A percentile compares a stretch with the other conserved stretches of the same genome.
Conservation (phyloP, 495 filamentous ascomycete genomes). For the Penicillium angulare region DNA sequence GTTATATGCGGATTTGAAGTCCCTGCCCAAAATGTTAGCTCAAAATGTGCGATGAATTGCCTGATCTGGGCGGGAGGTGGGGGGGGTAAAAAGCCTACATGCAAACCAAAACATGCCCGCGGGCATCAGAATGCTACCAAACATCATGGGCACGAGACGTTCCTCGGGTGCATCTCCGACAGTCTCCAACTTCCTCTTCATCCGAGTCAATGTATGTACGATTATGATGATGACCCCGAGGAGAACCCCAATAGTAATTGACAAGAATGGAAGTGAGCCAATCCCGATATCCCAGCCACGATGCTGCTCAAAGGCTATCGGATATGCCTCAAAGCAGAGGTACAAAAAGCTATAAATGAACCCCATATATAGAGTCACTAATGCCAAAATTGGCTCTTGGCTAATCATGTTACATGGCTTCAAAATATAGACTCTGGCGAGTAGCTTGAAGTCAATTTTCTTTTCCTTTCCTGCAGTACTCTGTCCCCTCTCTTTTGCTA, state of each 20-base stretch:
- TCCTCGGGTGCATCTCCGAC: neutral
- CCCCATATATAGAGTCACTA: slow-evolving; percentile 36
- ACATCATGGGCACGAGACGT: neutral
- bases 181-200: neutral
- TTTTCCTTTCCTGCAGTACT: no score
- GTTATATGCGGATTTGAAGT: no score
- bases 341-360: slow-evolving; percentile 39
- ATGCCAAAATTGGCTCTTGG: slow-evolving; percentile 37
- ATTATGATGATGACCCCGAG: neutral
- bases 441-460: no score
- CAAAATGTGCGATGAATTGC: no score
- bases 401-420: slow-evolving; percentile 32
- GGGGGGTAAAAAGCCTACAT: no score
- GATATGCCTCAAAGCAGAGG: slow-evolving; percentile 53
- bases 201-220: neutral
- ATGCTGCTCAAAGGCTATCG: slow-evolving; percentile 46
- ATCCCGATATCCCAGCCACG: slow-evolving; percentile 46
- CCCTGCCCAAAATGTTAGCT: no score
- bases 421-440: no score
- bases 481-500: no score
- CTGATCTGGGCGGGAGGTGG: no score
- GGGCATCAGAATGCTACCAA: neutral
- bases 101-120: neutral
- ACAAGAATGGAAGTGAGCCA: slow-evolving; percentile 52
- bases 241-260: neutral